Base-by-base conservation (phyloP, 148 eudicot genomes). In the Polygonum aviculare region DNA sequence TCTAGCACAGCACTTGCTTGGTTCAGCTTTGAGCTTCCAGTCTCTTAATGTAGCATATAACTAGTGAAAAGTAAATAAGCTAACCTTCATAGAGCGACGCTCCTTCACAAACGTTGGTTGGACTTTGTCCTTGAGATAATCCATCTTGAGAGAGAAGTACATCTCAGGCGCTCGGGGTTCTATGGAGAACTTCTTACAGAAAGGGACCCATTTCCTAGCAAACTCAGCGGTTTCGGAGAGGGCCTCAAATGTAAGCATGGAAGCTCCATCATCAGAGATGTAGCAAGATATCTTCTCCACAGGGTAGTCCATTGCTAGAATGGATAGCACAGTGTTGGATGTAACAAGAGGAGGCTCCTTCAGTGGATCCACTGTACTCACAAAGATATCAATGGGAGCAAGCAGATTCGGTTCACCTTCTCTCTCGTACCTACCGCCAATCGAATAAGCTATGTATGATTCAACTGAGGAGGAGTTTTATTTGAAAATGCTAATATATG, bases 41-140 rank as follows among this genome's bases (percentile, higher is more conserved):
- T 44, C 0, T 44, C 47, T 44, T 44, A 41, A 9, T 41, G 8
- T 41, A 41, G 6, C 8, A 5, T 9, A 41, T 12, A 16, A 55
- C 63, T 41, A 44, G 9, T 6, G 9, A 7, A 44, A 51, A 51
- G 57, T 54, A 26, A 54, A 54, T n/a, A 33, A 33, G 4, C 35
- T 18, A 67, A 94, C 98, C 98, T 94, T 94, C 98, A 94, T 94
- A 40, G 97, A 91, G 77, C 98, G 86, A 18, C 98, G 84, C 84
- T 94, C 97, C 84, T 94, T 94, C 47, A 94, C 98, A 80, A 94
- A 94, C 77, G 98, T 94, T 72, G 98, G 97, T 81, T 94, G 98
- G 80, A 94, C 97, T 79, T 94, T 94, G 77, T 94, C 98, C 84
- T 92, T 94, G 54, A 94, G 88, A 76, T 92, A 94, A 80, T 94